Evolutionary conservation across 352 stramenopile genomes (phyloP), one percentile per base, ranked within the genome.

Genomic region (Phytophthora litchii): DNA sequence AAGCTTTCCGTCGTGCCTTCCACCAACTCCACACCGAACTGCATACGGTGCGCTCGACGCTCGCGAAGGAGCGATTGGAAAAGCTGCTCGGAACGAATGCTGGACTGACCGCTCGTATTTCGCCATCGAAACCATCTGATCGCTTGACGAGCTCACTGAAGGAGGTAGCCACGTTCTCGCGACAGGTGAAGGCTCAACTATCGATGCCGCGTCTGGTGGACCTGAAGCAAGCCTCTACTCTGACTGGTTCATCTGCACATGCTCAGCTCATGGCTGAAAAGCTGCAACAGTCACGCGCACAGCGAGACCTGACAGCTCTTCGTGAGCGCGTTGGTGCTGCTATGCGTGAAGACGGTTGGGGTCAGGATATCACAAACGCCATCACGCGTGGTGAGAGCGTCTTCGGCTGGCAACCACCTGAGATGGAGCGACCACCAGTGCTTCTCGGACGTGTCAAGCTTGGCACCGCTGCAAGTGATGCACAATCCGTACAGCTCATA

Each of bases 171-270:
- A 61, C 54, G 37, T 80, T 90, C 40, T 75, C 80, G 23, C 56
- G 57, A 1, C 64, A 80, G 11, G 67, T 90, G 31, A 89, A 86
- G 52, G 68, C 77, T 49, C 61, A 88, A 34, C 36, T 88, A 23
- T 80, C 83, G 17, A 90, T 90, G 78, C 83, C 83, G 25, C 75
- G 74, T 23, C 53, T 92, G 35, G 78, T 92, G 4, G 74, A 91
- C 59, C 50, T 92, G 21, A 76, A 72, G 37, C 59, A 60, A 51
- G 29, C 52, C 3, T 55, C 59, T 3, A 59, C 43, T 3, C 17
- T 42, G n/a, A 48, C 55, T 4, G 61, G 63, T 1, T 21, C 47
- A 5, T 60, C 67, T 4, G 70, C 71, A 12, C 72, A 76, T 19
- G 50, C 67, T 25, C 80, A 91, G 55, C 47, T 89, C 12, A 56